Evolutionary conservation across 176 grass and related monocot species (phyloP), one percentile per base, ranked within the genome.

Genomic region (Juncus effusus): DNA sequence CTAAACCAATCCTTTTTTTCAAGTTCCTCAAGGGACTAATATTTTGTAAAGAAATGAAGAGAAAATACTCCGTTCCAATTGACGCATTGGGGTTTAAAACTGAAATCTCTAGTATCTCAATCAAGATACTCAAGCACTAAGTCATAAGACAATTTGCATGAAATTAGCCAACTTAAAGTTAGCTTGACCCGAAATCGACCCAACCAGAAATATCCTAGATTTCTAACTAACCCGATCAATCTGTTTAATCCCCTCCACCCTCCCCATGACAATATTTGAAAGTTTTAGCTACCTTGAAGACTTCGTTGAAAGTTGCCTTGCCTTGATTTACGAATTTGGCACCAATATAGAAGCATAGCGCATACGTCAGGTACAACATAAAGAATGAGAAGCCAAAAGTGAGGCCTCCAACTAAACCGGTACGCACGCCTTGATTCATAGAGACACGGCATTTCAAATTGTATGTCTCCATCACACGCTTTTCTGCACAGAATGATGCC

Each of bases 381-480:
- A 85, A 77, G 54, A 74, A 80, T 11, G 78, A 85, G 62, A 85
- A 28, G 38, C 83, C 83, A 13, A 85, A 85, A 42, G 72, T 72
- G 60, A 80, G 64, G 51, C 83, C 83, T 45, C 83, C 75, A 42
- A 81, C 72, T 65, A 68, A 58, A 45, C 83, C 83, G 80, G 74
- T 73, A 28, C 83, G 76, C 19, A 77, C 79, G 52, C 83, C 77
- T 64, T 85, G 71, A 8, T 13, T 69, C 54, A 72, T 54, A 39
- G 83, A 78, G 45, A 36, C 78, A 61, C 73, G 65, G 70, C 83
- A 81, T 70, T 85, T 85, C 13, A 47, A 56, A 45, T 81, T 66
- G 64, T 85, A 85, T 38, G 73, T 62, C 10, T 80, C 74, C 60
- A 81, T 85, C 65, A 85, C 60, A 73, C 69, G 78, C 36, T 37